Conservation (phyloP, 257 asterid genomes). For the Solanum bulbocastanum region DNA sequence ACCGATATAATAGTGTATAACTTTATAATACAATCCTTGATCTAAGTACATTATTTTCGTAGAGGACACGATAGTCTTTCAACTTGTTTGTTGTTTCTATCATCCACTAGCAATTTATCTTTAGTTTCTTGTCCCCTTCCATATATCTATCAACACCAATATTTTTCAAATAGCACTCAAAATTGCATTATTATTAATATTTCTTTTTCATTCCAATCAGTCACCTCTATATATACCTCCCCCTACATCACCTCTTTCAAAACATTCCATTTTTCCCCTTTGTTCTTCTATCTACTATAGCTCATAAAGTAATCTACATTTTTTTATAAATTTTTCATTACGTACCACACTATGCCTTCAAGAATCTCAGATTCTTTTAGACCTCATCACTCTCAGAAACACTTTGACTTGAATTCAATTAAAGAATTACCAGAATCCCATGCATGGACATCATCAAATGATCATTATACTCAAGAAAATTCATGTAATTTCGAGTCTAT, state of each 20-base stretch:
- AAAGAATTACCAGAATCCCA: conserved; percentile 79
- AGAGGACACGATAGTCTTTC: conserved; percentile 25
- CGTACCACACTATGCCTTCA: conserved; percentile 37
- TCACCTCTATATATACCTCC: neutral
- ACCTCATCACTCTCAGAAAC: conserved; percentile 9
- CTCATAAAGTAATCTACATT: neutral
- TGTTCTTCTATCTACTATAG: neutral
- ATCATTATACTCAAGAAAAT: conserved; percentile 1
- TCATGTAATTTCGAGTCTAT: conserved; percentile 11
- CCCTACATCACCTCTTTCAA: neutral
- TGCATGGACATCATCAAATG: conserved; percentile 51
- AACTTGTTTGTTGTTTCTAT: conserved; percentile 5
- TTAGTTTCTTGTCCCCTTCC: conserved; percentile 15
- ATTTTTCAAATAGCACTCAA: neutral
- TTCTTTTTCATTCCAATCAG: neutral
- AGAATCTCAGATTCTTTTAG: conserved; percentile 19
- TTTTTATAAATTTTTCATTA: neutral
- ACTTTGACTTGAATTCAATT: conserved; percentile 46
- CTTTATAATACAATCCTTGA: neutral
- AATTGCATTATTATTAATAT: neutral
- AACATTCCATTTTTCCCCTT: neutral
- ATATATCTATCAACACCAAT: neutral
- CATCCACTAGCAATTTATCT: conserved; percentile 9
- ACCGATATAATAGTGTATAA: neutral
- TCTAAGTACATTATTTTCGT: neutral